Evolutionary conservation across 129 eudicot species (phyloP).

Genomic region (Mikania micrantha): DNA sequence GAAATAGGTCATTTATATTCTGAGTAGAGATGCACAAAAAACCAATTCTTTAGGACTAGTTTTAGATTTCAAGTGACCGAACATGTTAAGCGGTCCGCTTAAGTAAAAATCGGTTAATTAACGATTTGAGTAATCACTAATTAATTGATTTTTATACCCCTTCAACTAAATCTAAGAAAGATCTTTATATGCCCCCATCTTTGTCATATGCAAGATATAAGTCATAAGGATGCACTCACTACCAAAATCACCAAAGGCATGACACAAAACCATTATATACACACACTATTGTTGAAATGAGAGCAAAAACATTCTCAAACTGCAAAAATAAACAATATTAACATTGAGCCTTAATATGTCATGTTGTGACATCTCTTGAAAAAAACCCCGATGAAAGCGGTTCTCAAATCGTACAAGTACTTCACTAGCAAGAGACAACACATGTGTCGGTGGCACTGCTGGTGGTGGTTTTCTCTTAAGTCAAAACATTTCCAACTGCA

Average conservation of each 20-base stretch:
- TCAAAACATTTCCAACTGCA: constrained; percentile 21
- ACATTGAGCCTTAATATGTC: neutral
- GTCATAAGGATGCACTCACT: constrained; percentile 2
- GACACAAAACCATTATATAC: constrained; percentile 2
- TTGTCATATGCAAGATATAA: neutral
- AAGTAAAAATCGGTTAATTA: no score
- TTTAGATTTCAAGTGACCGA: no score
- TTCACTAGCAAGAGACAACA: constrained; percentile 33
- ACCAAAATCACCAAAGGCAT: neutral
- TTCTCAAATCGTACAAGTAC: neutral
- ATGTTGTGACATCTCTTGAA: constrained; percentile 5
- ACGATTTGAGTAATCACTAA: no score
- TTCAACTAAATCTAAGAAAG: neutral
- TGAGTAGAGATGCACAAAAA: no score
- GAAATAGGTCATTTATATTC: no score
- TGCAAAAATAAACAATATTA: neutral
- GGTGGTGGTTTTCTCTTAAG: constrained; percentile 22
- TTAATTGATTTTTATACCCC: no score
- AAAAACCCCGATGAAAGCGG: neutral
- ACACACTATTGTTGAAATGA: constrained; percentile 1
- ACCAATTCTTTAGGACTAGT: no score
- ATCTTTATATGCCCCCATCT: neutral
- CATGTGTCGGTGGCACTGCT: constrained; percentile 7
- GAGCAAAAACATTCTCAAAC: constrained; percentile 8
- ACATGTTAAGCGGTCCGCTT: no score